Base-by-base conservation (phyloP, 2,329 filamentous ascomycete species). In the Alternaria atra region DNA sequence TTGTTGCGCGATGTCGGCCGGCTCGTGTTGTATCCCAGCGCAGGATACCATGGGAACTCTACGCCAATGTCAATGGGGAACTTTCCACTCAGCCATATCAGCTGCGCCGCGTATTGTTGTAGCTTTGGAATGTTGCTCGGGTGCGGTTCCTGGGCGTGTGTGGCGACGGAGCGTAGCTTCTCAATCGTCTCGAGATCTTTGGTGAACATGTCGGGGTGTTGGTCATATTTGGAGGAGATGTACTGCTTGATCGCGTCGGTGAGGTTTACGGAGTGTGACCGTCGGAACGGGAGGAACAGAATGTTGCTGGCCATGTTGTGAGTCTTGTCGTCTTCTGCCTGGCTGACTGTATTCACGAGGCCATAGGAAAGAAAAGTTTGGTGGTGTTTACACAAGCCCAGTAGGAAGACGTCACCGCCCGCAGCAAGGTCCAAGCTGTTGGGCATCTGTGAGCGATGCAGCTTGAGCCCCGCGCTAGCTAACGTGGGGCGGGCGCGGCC, bases 221-320 rank as follows among this genome's bases (percentile, higher is more conserved):
- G 95, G 80, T 98, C 94, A 90, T 98, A 98, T 85, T 98, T 97
- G 79, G 89, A 90, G 63, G 93, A 97, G 74, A 99, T 98, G 83
- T 99, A 98, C 77, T 95, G 90, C 67, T 92, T 93, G 77, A 99
- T 93, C 51, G 93, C 91, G 63, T 88, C 85, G 56, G 92, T 91
- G 63, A 98, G 86, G 60, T 90, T 91, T 40, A 97, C 84, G 58
- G 90, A 86, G 66, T 91, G 89, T 52, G 93, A 94, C 76, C 90
- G 91, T 71, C 94, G 92, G 80, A 98, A 98, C 8, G 94, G 94
- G 64, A 97, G 85, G 76, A 90, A 88, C 57, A 97, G 86, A 65
- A 91, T 88, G 77, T 89, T 90, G 54, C 80, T 81, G 61, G 55
- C 34, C 67, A 76, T 70, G 4, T 10, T 54, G 46, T 59, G 37